phyloP scores from a whole-genome alignment of 345 rosid genomes.

The Carallia pectinifolia region DNA sequence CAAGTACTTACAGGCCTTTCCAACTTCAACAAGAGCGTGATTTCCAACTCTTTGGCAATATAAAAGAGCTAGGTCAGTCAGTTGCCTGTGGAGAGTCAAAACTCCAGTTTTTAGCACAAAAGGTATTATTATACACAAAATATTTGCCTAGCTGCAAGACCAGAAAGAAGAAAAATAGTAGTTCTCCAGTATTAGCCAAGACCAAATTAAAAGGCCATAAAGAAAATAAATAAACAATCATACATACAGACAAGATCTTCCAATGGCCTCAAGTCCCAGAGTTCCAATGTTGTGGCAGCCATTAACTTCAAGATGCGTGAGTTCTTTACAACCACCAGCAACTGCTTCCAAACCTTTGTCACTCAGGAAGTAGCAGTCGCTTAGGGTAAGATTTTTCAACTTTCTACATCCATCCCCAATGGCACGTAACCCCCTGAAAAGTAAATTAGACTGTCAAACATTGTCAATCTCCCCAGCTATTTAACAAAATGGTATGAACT shows the following conservation, averaged over 20 bases:
- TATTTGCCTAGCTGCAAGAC: background rate
- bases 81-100: slow-evolving; percentile 49
- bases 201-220: background rate
- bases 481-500: background rate
- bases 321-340: slow-evolving; percentile 73
- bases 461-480: slow-evolving; percentile 5
- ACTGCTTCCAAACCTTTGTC: slow-evolving; percentile 80
- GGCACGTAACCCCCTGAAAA: slow-evolving; percentile 72
- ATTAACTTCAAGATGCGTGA: slow-evolving; percentile 80
- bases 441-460: slow-evolving; percentile 16
- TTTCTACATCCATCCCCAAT: slow-evolving; percentile 80
- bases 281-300: slow-evolving; percentile 94
- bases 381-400: slow-evolving; percentile 66
- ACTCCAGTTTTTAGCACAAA: slow-evolving; percentile 15
- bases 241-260: slow-evolving; percentile 75
- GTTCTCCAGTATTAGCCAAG: background rate
- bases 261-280: slow-evolving; percentile 70
- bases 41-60: slow-evolving; percentile 82
- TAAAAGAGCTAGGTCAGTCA: slow-evolving; percentile 74
- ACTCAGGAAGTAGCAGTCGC: slow-evolving; percentile 75
- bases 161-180: background rate
- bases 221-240: slow-evolving; percentile 1
- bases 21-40: slow-evolving; percentile 68
- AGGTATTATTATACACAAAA: background rate
- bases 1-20: slow-evolving; percentile 72